A percentile compares a stretch with the other conserved stretches of the same genome.
These are phyloP conservation scores for Fusarium verticillioides DNA, from an alignment of 2,329 filamentous ascomycete species.

Conservation along the genomic window DNA sequence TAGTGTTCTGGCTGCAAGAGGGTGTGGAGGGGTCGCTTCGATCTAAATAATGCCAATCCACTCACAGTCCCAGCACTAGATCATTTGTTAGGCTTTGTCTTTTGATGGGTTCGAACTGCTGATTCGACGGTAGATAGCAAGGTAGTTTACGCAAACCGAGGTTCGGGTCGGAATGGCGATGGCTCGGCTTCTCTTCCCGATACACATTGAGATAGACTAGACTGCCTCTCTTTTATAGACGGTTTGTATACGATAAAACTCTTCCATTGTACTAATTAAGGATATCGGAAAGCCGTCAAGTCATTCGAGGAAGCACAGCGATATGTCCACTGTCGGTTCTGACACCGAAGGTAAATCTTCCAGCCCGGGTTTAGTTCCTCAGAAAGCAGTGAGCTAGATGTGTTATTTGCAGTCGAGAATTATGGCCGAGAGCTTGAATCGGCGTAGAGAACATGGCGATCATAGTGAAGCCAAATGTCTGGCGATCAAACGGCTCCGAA, in stretches of 20 bases:
- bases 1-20: not conserved
- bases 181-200: not conserved
- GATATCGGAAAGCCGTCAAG: no score
- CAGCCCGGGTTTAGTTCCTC: not conserved
- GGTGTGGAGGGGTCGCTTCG: not conserved
- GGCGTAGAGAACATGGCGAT: not conserved
- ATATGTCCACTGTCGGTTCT: not conserved
- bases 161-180: not conserved
- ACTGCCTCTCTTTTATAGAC: not conserved
- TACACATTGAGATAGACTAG: not conserved
- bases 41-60: not conserved
- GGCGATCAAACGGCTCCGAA: not conserved
- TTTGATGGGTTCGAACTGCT: not conserved
- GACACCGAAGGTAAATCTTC: not conserved
- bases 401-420: not conserved
- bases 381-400: not conserved
- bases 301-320: not conserved
- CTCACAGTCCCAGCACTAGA: fast-evolving
- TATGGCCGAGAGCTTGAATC: not conserved
- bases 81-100: fast-evolving
- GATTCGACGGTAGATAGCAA: not conserved
- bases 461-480: not conserved
- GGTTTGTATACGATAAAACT: fast-evolving
- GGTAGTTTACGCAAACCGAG: not conserved
- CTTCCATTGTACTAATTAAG: fast-evolving